Base-by-base conservation (phyloP, 352 stramenopile genomes). In the Globisporangium megalacanthum region DNA sequence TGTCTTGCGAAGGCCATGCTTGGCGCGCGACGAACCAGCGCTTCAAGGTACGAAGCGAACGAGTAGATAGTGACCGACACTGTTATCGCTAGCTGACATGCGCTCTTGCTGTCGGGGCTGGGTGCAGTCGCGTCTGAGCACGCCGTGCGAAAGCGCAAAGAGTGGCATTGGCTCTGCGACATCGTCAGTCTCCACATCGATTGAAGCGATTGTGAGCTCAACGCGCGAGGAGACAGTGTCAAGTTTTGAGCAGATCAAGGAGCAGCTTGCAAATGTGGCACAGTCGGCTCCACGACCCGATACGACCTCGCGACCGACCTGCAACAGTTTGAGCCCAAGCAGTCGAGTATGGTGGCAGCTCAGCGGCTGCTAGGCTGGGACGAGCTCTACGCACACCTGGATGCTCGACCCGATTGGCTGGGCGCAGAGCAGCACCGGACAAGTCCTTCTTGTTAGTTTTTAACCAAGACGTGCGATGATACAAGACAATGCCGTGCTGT, bases 281-380 rank as follows among this genome's bases (percentile, higher is more conserved):
- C n/a, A n/a, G n/a, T n/a, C n/a, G n/a, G n/a, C n/a, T n/a, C n/a
- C n/a, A 89, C 83, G 10, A 92, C 89, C 58, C 81, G 79, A 0
- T 92, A 92, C 64, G 90, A 90, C 65, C 61, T 92, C 51, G 83
- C 83, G 14, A 93, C 83, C 2, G 83, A 93, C 44, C 60, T 93
- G 64, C 83, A 93, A 63, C 83, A 91, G 49, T 83, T 90, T 62
- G 75, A 84, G n/a, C 75, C 88, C 49, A 77, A 78, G 4, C 78
- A 88, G 45, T 62, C 73, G 39, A 79, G 86, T 31, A 93, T 93
- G 80, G 65, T 60, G 7, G 77, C 77, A 1, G 70, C 77, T 17
- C 73, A 80, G 8, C 66, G 57, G 10, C 50, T 90, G 6, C 9
- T 91, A 37, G 72, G 55, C 4, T 93, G 80, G 83, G 70, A 72